phyloP scores from a whole-genome alignment of 495 filamentous ascomycete species.

The Neurospora africana region DNA sequence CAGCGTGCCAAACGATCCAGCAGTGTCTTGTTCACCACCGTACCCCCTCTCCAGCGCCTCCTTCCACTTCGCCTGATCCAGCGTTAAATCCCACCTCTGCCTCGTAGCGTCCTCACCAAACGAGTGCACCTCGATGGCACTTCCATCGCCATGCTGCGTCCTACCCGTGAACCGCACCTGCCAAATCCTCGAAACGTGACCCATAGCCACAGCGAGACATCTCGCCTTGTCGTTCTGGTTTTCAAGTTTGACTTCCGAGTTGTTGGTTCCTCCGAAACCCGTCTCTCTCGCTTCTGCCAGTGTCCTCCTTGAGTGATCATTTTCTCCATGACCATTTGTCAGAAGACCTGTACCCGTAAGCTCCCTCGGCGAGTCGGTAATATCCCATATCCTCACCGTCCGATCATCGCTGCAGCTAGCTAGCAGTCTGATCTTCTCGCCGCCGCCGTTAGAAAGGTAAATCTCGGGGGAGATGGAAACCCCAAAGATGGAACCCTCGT shows the following conservation, averaged over 20 bases:
- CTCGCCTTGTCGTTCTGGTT: constrained; percentile 12
- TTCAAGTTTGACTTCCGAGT: constrained; percentile 16
- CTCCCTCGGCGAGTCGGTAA: constrained; percentile 31
- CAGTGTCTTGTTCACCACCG: constrained; percentile 4
- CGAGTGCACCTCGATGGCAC: constrained; percentile 46
- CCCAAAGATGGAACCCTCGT: constrained; percentile 90
- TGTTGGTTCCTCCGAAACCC: constrained; percentile 30
- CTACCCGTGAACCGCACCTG: constrained; percentile 49
- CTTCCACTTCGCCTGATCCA: constrained; percentile 11
- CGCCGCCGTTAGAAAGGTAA: constrained; percentile 16
- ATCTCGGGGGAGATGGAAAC: constrained; percentile 63
- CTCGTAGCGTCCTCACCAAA: constrained; percentile 71
- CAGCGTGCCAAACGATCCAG: constrained; percentile 26
- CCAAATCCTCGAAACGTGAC: constrained; percentile 87
- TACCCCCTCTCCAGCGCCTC: background rate
- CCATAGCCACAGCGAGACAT: constrained; percentile 61
- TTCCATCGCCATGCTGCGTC: constrained; percentile 1
- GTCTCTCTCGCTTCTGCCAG: constrained; percentile 33
- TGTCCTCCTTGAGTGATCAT: background rate
- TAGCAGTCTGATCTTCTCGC: constrained; percentile 45
- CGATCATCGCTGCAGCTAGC: constrained; percentile 94
- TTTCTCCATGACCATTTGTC: background rate
- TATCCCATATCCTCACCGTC: constrained; percentile 82
- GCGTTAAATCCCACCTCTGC: constrained; percentile 54
- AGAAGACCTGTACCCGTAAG: background rate